Base-by-base conservation (phyloP, 768 basidiomycete genomes). In the Suillus ampliporus region DNA sequence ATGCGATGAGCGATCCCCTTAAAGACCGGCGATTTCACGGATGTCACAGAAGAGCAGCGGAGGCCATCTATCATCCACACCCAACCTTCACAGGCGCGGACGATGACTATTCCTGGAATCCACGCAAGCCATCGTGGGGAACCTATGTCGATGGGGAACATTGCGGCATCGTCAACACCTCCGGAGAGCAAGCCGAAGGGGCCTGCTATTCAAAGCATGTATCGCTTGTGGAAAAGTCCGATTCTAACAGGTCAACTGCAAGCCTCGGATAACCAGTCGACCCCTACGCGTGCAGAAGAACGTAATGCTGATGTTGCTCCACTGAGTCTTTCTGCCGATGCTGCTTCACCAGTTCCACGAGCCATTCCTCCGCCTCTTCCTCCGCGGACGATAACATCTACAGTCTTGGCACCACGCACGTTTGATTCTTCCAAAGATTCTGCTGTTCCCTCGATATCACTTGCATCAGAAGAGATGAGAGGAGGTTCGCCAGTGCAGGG, bases 101-200 rank as follows among this genome's bases (percentile, higher is more conserved):
- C 84, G 46, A 95, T 95, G 93, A 88, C 86, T 15, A 94, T 95
- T 65, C 93, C 93, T 10, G 91, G 91, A 2, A 95, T 95, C 63
- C 92, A 94, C 69, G 91, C 86, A 4, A 91, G 88, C 67, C 89
- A 94, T 69, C 86, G 86, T n/a, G 90, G 90, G 10, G 91, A 94
- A 64, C 85, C 94, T 47, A 91, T 92, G 88, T 89, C 92, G 4
- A 83, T 95, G 82, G 93, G 93, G 13, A 89, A 91, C 68, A 84
- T 86, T 61, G 86, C 89, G 13, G 79, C 82, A 2, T 64, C 71
- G 28, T 80, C 84, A 5, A 75, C 78, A 48, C 69, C 77, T 0
- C 64, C 78, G 11, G 80, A 83, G 23, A 75, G 73, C 57, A 74
- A 75, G 63, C 67, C 69, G 15, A 72, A 84, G 72, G 80, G 82